Evolutionary conservation across 176 grass and related monocot species (phyloP).

Genomic region (Typha latifolia): DNA sequence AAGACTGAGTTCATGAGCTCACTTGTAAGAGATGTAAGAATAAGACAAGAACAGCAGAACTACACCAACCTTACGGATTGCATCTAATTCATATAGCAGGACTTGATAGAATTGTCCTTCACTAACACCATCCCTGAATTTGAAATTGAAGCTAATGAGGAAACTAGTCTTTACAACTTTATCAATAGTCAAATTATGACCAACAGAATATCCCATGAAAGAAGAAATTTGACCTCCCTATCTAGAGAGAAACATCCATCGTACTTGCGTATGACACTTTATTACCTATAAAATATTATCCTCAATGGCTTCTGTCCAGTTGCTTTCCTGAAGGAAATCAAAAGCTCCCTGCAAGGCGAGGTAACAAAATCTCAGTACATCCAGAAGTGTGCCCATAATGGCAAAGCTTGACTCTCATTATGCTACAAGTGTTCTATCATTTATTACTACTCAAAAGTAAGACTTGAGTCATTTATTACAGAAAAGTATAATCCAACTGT

Average conservation of each 20-base stretch:
- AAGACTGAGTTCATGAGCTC: conserved; percentile 3
- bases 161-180: neutral
- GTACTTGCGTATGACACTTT: too few relatives aligned
- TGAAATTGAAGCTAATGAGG: conserved; percentile 4
- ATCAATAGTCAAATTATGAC: neutral
- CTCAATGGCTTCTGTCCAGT: conserved; percentile 90
- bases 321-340: conserved; percentile 96
- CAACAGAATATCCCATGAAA: neutral
- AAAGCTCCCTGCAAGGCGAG: conserved; percentile 50
- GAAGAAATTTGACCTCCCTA: too few relatives aligned
- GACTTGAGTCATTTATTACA: too few relatives aligned
- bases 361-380: neutral
- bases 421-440: too few relatives aligned
- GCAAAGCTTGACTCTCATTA: too few relatives aligned
- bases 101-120: conserved; percentile 99
- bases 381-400: neutral
- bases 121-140: conserved; percentile 90
- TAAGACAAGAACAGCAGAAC: neutral
- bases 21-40: neutral
- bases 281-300: conserved; percentile 65
- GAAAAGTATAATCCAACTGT: too few relatives aligned
- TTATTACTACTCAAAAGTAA: too few relatives aligned
- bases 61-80: conserved; percentile 90
- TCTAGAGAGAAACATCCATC: too few relatives aligned
- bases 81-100: conserved; percentile 92